Evolutionary conservation across 169 alveolate species (phyloP), one percentile per base, ranked within the genome.

Genomic region (Perkinsus marinus): DNA sequence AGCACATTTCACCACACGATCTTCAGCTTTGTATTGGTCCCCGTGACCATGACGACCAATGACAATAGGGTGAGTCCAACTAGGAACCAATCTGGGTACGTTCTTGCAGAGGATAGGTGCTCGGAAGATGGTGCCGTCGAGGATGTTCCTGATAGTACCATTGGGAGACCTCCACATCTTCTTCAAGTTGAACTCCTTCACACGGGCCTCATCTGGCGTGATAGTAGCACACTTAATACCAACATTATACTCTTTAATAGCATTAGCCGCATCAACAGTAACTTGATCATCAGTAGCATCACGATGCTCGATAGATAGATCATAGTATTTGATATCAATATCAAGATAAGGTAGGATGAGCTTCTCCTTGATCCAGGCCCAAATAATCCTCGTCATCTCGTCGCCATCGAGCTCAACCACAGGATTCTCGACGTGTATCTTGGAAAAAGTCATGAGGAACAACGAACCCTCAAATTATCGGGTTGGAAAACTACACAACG

Each of bases 1-100:
- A 10, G 97, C 97, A 68, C 95, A 94, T 41, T 95, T 92, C 30
- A 97, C 96, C 91, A 93, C 95, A 57, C 95, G 90, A 79, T 97
- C 98, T 47, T 95, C 93, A 9, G 98, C 98, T 93, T 95, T 97
- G 96, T 98, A 98, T 96, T 98, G 98, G 94, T 98, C 99, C 39
- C 98, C 99, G 94, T 95, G 96, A n/a, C 98, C 99, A 93, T 98
- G 99, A 90, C 99, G 96, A 69, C 99, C 99, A 57, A 98, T 98
- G 46, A 97, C 93, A 39, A 98, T 97, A 0, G 99, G 99, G 92
- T 98, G 94, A 93, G 92, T 95, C 95, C 95, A 93, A 37, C 90
- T 13, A 9, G 95, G 99, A 69, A 96, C 97, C 41, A 96, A 95
- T 93, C 96, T 94, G n/a, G 99, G 98, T 91, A 97, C 97, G 93